phyloP scores from a whole-genome alignment of 2,329 filamentous ascomycete species.

The Zarea fungicola region DNA sequence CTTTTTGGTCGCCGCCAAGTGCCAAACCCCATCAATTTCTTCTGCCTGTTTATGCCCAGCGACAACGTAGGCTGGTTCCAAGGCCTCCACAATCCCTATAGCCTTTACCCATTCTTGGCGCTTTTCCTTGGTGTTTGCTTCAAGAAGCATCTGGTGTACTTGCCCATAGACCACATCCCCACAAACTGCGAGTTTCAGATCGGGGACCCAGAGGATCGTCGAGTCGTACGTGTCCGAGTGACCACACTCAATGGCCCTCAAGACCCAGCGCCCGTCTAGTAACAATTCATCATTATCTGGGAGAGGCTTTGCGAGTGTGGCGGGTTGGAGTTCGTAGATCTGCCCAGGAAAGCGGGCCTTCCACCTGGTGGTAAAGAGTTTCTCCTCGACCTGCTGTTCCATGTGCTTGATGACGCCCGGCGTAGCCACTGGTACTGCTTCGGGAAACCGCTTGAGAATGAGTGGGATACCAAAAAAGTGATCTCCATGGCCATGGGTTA shows the following conservation, averaged over 20 bases:
- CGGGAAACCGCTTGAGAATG: slow-evolving; percentile 26
- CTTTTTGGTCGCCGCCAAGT: slow-evolving; percentile 20
- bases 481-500: slow-evolving; percentile 38
- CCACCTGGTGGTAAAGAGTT: slow-evolving; percentile 19
- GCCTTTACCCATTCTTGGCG: slow-evolving; percentile 28
- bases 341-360: slow-evolving; percentile 20
- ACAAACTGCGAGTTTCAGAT: slow-evolving; percentile 28
- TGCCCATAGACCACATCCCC: slow-evolving; percentile 36
- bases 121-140: slow-evolving; percentile 27
- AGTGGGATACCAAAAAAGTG: slow-evolving; percentile 32
- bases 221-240: slow-evolving; percentile 18
- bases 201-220: slow-evolving; percentile 30
- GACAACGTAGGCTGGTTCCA: slow-evolving; percentile 28
- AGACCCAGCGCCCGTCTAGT: slow-evolving; percentile 1
- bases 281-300: background rate
- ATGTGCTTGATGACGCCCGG: slow-evolving; percentile 18
- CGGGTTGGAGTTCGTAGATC: slow-evolving; percentile 17
- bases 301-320: slow-evolving; percentile 17
- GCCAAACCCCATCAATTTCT: slow-evolving; percentile 24
- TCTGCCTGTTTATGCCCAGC: slow-evolving; percentile 25
- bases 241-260: slow-evolving; percentile 3
- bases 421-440: slow-evolving; percentile 18
- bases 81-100: slow-evolving; percentile 25
- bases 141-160: slow-evolving; percentile 29
- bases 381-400: slow-evolving; percentile 17